Evolutionary conservation across 768 basidiomycete species (phyloP).

Genomic region (Brasilioporus rufonigricans): DNA sequence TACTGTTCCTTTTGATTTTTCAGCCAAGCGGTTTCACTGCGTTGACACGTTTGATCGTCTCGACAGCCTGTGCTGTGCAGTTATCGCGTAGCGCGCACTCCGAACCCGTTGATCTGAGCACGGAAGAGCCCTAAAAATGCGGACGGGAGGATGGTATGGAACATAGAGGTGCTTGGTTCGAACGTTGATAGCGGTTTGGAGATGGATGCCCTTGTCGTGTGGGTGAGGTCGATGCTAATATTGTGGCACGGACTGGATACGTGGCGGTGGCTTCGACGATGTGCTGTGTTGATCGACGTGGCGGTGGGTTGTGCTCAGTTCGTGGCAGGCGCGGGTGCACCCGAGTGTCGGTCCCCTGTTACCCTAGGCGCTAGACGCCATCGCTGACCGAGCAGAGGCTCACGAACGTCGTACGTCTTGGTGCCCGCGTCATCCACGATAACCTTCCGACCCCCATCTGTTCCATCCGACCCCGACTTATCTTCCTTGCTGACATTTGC

Average conservation of each 20-base stretch:
- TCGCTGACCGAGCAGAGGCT: not conserved
- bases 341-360: not conserved
- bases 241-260: not conserved
- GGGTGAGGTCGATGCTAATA: not conserved
- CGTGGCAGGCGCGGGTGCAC: not conserved
- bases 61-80: not conserved
- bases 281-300: constrained; percentile 5
- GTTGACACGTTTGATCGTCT: constrained; percentile 7
- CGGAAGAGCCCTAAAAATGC: not conserved
- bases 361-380: no score
- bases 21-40: not conserved
- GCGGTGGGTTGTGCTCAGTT: not conserved
- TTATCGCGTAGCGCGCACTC: not conserved
- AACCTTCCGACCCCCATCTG: not conserved
- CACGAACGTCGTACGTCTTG: not conserved
- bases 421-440: not conserved
- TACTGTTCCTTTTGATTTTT: constrained; percentile 5
- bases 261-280: not conserved
- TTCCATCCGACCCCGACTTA: not conserved
- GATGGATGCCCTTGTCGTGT: not conserved
- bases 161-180: not conserved
- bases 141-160: not conserved
- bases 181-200: not conserved
- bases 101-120: not conserved
- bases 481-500: not conserved